Base-by-base conservation (phyloP, 345 rosid species). In the Citrus inodora region DNA sequence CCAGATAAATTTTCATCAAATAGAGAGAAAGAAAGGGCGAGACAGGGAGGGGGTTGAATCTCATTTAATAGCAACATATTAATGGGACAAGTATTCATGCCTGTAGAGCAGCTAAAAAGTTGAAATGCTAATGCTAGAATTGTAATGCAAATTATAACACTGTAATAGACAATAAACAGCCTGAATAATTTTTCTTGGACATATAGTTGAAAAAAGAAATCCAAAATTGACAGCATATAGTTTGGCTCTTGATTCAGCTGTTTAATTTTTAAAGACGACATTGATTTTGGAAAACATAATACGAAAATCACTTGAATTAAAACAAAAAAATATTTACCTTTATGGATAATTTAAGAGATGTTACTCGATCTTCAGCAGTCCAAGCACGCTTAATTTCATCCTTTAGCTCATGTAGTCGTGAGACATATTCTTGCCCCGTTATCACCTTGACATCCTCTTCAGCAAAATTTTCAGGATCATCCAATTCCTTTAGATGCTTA, bases 361-460 rank as follows among this genome's bases (percentile, higher is more conserved):
- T 86, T n/a, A 91, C 94, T 67, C 95, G 95, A 85, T 93, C 98
- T 79, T 87, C 95, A 77, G 68, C 83, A 77, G 21, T 81, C 98
- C 98, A 95, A 72, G 95, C 94, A 40, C 74, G 76, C 79, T 81
- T 85, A 53, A 93, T 92, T 83, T 88, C 92, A 85, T 92, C 97
- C 86, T 92, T 88, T 67, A 95, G 89, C 82, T 92, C 93, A 38
- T 87, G 86, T 75, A 95, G 73, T 73, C 88, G 88, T 68, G 91
- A 88, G 76, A 92, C 82, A 82, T 93, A 95, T 73, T 95, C 98
- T 80, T 91, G 95, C 70, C 86, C 82, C 24, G 86, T 87, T 67
- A 93, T 91, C 70, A 80, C 81, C 60, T 85, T 88, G 37, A 80
- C 82, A 77, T 84, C 85, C 72, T 85, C 92, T 74, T 90, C 91